Base-by-base conservation (phyloP, 495 filamentous ascomycete genomes). In the Annulohypoxylon maeteangense region DNA sequence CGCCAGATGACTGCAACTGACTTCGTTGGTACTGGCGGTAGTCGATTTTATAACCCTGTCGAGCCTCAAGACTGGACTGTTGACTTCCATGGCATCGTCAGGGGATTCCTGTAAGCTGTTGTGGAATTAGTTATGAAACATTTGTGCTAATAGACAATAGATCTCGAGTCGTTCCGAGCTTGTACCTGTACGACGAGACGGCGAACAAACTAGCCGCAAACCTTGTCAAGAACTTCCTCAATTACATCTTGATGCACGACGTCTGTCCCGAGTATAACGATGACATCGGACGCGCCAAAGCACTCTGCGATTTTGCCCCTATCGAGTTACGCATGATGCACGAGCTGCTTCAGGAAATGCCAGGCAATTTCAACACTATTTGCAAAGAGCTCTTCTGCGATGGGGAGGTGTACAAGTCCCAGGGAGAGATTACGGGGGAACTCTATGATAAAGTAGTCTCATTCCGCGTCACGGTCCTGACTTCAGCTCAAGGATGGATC, bases 201-300 rank as follows among this genome's bases (percentile, higher is more conserved):
- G 78, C 76, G 16, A 79, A 79, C 29, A 29, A 53, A 12, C 53
- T 50, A 8, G 75, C 75, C 3, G 70, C 75, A 14, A 70, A 78
- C 10, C 87, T 95, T 4, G 83, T 98, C 50, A 86, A 86, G 55
- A 97, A 95, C 78, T 97, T 98, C 78, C 86, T 97, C 63, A 93
- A 93, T 70, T 99, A 97, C 72, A 84, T 98, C 7, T 82, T 93
- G 11, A 86, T 86, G 62, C 95, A 98, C 72, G 84, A 91, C 36
- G 95, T 97, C 12, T 96, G 93, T 68, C 91, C 91, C 3, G 95
- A 99, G 70, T 90, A 94, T 76, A 81, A 72, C 0, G 82, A 84
- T 0, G 86, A 92, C 67, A 84, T 98, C 55, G 77, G 87, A 27
- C 83, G 82, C 2, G 94, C 94, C 1, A 83, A 90, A 22, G 76